phyloP scores from a whole-genome alignment of 1,284 basidiomycete genomes.

The Bondarzewia mesenterica region DNA sequence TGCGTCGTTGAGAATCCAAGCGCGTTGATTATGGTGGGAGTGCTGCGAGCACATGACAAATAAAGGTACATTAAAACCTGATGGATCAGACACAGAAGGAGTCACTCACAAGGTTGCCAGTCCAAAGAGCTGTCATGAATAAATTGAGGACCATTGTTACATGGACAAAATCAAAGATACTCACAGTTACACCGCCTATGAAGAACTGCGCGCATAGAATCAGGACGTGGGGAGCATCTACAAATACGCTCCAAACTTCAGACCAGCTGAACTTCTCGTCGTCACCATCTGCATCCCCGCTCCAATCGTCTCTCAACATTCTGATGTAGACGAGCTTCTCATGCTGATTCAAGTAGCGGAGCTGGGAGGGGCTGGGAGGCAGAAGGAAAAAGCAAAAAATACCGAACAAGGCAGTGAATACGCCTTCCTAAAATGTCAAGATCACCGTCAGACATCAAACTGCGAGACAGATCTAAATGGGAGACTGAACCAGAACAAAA shows the following conservation, averaged over 20 bases:
- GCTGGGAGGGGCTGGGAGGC: conserved; percentile 30
- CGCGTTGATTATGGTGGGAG: conserved; percentile 28
- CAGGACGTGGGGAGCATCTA: conserved; percentile 22
- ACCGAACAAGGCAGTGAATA: conserved; percentile 33
- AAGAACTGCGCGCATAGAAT: conserved; percentile 15
- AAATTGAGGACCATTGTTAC: neutral
- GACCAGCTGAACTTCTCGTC: conserved; percentile 19
- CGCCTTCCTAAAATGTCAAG: conserved; percentile 33
- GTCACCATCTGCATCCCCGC: conserved; percentile 15
- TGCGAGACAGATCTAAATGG: neutral
- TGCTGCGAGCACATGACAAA: conserved; percentile 6
- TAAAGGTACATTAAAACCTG: neutral
- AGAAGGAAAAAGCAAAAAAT: conserved; percentile 31
- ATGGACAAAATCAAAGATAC: neutral
- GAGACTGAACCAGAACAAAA: conserved; percentile 39
- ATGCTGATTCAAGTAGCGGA: conserved; percentile 25
- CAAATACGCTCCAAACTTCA: conserved; percentile 24
- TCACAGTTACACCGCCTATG: conserved; percentile 17
- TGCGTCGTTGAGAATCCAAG: conserved; percentile 23
- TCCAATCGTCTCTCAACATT: conserved; percentile 24
- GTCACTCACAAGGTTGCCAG: conserved; percentile 19
- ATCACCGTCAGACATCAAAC: neutral
- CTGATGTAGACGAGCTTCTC: conserved; percentile 25
- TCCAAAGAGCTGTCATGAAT: conserved; percentile 11
- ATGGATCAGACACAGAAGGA: neutral